Base-by-base conservation (phyloP, 2,329 filamentous ascomycete genomes). In the Neonectria sp. region DNA sequence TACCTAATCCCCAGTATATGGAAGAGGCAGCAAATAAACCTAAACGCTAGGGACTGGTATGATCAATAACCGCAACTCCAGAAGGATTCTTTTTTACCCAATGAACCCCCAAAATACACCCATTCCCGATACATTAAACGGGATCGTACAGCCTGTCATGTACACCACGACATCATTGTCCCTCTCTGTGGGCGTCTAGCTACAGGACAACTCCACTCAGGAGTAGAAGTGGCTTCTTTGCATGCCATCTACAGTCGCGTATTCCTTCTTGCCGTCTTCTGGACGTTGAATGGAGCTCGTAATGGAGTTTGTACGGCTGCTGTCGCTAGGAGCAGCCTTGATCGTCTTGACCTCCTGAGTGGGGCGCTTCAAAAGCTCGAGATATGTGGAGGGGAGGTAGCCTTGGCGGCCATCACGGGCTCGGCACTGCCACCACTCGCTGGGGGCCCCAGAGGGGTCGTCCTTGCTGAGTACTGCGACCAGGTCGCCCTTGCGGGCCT, bases 391-490 rank as follows among this genome's bases (percentile, higher is more conserved):
- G 2, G 97, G 96, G 6, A 99, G 87, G 78, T 98, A 99, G 8
- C 96, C 96, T 75, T 97, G 91, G 29, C 94, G 89, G 52, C 95
- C 95, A 78, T 98, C 95, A 68, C 96, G 89, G 15, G 95, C 93
- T 62, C 96, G 89, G 82, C 97, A 99, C 72, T 92, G 91, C 96
- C 96, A 99, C 96, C 96, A 99, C 78, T 99, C 95, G 59, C 93
- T 96, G 5, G 94, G 90, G 75, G 96, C 95, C 49, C 96, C 96
- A 77, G 95, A 89, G 1, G 96, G 96, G 76, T 99, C 96, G 21
- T 90, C 93, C 84, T 98, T 98, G 84, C 92, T 92, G 61, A 99
- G 87, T 1, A 99, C 95, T 29, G 96, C 96, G 17, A 99, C 95
- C 60, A 98, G 90, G 75, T 99, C 96, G 67, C 95, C 95, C 85